phyloP scores from a whole-genome alignment of 129 eudicot species.

The Lactuca sativa region DNA sequence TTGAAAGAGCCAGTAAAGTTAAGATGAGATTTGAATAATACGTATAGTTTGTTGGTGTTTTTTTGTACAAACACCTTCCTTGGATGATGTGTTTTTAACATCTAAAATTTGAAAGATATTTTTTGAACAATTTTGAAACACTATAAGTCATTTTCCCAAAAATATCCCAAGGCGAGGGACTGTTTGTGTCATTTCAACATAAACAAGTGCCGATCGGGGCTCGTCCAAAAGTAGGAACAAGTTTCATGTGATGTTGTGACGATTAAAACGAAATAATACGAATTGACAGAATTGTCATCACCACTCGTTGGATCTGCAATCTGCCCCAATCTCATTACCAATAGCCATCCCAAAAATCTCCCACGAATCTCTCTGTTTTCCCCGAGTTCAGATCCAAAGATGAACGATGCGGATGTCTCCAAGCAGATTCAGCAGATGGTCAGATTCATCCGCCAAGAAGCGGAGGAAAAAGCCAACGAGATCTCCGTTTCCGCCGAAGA shows the following conservation, averaged over 20 bases:
- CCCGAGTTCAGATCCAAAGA: conserved; percentile 31
- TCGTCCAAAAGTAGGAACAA: background rate
- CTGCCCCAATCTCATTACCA: conserved; percentile 29
- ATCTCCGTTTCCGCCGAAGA: conserved; percentile 96
- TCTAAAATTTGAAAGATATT: too few species aligned
- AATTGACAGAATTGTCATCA: background rate
- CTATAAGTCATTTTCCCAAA: too few species aligned
- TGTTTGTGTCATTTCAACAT: conserved; percentile 1
- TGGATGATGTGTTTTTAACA: too few species aligned
- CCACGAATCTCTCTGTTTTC: conserved; percentile 14
- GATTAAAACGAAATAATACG: conserved; percentile 22
- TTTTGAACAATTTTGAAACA: too few species aligned
- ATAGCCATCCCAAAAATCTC: conserved; percentile 21
- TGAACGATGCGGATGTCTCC: conserved; percentile 79
- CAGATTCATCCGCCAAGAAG: conserved; percentile 93
- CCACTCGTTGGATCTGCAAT: conserved; percentile 30
- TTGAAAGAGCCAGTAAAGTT: too few species aligned
- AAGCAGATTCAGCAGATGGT: conserved; percentile 99
- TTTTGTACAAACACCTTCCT: too few species aligned
- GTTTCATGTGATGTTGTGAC: conserved; percentile 28
- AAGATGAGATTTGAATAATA: too few species aligned
- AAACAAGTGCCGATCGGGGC: background rate
- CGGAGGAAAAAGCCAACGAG: conserved; percentile 98
- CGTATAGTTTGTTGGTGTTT: too few species aligned
- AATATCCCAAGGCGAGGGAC: conserved; percentile 3